phyloP scores from a whole-genome alignment of 140 eudicot genomes.

The Cichorium intybus region DNA sequence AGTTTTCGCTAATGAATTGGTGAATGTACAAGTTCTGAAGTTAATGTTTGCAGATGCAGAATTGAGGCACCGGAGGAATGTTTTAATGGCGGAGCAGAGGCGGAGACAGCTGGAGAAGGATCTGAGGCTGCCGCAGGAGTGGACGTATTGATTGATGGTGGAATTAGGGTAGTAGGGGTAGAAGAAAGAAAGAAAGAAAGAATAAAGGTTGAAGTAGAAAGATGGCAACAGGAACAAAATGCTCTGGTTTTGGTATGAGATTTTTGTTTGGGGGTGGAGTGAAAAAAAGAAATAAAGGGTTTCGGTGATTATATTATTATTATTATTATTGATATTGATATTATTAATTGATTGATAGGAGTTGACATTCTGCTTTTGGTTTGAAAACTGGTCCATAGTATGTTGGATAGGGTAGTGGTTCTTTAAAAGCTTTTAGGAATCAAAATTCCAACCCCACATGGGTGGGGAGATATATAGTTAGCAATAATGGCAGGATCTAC shows the following conservation, averaged over 20 bases:
- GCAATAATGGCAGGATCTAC: slow-evolving; percentile 11
- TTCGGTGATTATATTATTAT: neutral
- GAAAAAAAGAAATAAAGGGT: slow-evolving; percentile 30
- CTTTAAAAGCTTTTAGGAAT: slow-evolving; percentile 27
- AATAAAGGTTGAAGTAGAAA: slow-evolving; percentile 26
- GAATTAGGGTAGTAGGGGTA: neutral
- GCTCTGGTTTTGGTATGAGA: slow-evolving; percentile 29
- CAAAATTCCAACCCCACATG: slow-evolving; percentile 29
- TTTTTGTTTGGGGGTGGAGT: slow-evolving; percentile 24
- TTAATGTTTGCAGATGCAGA: slow-evolving; percentile 32
- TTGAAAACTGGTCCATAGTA: slow-evolving; percentile 26
- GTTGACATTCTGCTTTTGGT: slow-evolving; percentile 32
- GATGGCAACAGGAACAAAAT: slow-evolving; percentile 22
- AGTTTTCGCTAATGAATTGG: neutral
- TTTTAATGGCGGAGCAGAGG: slow-evolving; percentile 38
- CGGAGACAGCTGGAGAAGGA: slow-evolving; percentile 35
- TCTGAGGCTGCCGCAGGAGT: slow-evolving; percentile 61
- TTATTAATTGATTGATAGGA: slow-evolving; percentile 18
- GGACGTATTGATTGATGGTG: slow-evolving; percentile 65
- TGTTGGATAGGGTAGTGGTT: slow-evolving; percentile 8
- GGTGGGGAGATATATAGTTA: slow-evolving; percentile 12
- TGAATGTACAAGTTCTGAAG: neutral
- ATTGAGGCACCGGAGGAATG: slow-evolving; percentile 30
- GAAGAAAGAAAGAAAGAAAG: neutral
- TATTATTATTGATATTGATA: neutral